These are phyloP conservation scores for Penicillium sp. DNA, from an alignment of 2,329 filamentous ascomycete species.

Conservation along the genomic window DNA sequence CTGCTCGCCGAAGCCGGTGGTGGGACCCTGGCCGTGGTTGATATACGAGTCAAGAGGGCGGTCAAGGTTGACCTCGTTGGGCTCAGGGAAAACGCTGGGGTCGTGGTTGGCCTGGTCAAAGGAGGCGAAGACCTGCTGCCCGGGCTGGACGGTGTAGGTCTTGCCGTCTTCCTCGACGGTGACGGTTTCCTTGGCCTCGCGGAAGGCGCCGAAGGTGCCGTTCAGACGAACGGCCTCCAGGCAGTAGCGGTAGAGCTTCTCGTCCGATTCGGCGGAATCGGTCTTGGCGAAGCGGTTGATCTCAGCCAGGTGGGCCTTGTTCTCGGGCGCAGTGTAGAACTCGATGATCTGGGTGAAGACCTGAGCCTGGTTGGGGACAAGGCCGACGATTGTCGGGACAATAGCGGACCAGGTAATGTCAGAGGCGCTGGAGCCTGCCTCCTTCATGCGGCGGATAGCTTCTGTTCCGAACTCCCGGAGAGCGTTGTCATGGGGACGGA, in stretches of 20 bases:
- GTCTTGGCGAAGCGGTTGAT: conserved; percentile 53
- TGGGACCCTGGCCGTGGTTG: conserved; percentile 54
- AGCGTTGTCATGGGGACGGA: conserved; percentile 46
- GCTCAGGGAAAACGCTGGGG: conserved; percentile 51
- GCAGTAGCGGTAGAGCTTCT: conserved; percentile 58
- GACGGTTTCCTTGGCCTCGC: conserved; percentile 44
- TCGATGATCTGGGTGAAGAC: conserved; percentile 65
- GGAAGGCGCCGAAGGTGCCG: conserved; percentile 54
- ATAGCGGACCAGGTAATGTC: conserved; percentile 66
- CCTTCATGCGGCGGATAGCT: conserved; percentile 57
- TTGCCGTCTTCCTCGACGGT: conserved; percentile 46
- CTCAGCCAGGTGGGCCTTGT: conserved; percentile 49
- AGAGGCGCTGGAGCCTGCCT: conserved; percentile 52
- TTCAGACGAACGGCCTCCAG: conserved; percentile 64
- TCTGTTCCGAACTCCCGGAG: conserved; percentile 57
- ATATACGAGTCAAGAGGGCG: conserved; percentile 58
- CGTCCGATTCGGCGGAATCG: conserved; percentile 51
- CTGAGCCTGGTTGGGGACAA: conserved; percentile 63
- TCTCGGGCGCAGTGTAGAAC: conserved; percentile 57
- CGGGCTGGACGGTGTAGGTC: conserved; percentile 45
- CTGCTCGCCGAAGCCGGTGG: conserved; percentile 55
- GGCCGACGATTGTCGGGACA: conserved; percentile 56
- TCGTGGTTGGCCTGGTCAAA: conserved; percentile 53
- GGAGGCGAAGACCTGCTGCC: conserved; percentile 56
- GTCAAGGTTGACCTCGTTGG: conserved; percentile 52